Conservation (phyloP, 768 basidiomycete genomes). For the Serendipita vermifera region DNA sequence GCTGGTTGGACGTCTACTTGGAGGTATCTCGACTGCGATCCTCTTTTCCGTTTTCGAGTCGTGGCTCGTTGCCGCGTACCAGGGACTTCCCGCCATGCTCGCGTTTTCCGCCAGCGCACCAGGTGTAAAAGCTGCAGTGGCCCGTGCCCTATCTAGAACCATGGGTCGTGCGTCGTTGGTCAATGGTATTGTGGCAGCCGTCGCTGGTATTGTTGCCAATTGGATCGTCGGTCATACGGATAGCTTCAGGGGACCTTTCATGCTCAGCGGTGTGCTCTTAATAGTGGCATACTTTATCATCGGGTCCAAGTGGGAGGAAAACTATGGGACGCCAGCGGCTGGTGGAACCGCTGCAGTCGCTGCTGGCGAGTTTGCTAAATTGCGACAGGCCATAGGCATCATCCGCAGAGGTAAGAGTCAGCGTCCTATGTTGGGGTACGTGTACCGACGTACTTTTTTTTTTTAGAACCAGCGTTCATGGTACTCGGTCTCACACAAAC, state of each 20-base stretch:
- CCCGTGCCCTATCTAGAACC: slow-evolving; percentile 44
- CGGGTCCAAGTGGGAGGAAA: slow-evolving; percentile 48
- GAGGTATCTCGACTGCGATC: slow-evolving; percentile 62
- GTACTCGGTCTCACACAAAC: slow-evolving; percentile 62
- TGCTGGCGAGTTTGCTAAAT: slow-evolving; percentile 40
- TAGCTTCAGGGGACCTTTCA: slow-evolving; percentile 50
- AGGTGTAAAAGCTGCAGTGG: neutral
- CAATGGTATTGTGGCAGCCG: slow-evolving; percentile 59
- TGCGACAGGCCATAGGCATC: slow-evolving; percentile 44
- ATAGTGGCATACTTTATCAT: slow-evolving; percentile 45
- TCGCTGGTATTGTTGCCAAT: slow-evolving; percentile 54
- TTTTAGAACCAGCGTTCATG: slow-evolving; percentile 45
- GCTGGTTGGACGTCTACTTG: slow-evolving; percentile 49
- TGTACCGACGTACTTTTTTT: neutral
- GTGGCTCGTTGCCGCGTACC: slow-evolving; percentile 54
- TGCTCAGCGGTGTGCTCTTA: slow-evolving; percentile 47
- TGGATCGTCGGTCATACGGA: slow-evolving; percentile 40
- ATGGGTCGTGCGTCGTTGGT: slow-evolving; percentile 62
- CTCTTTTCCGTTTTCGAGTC: slow-evolving; percentile 66
- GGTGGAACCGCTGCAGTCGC: slow-evolving; percentile 17
- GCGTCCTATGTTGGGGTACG: too few relatives aligned
- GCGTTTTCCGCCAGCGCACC: neutral
- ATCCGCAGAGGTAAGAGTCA: slow-evolving; percentile 37
- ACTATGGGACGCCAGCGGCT: slow-evolving; percentile 42
- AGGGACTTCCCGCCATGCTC: slow-evolving; percentile 34